These are phyloP conservation scores for Mucor indicus DNA, from an alignment of 371 early-diverging fungal species.

Conservation along the genomic window DNA sequence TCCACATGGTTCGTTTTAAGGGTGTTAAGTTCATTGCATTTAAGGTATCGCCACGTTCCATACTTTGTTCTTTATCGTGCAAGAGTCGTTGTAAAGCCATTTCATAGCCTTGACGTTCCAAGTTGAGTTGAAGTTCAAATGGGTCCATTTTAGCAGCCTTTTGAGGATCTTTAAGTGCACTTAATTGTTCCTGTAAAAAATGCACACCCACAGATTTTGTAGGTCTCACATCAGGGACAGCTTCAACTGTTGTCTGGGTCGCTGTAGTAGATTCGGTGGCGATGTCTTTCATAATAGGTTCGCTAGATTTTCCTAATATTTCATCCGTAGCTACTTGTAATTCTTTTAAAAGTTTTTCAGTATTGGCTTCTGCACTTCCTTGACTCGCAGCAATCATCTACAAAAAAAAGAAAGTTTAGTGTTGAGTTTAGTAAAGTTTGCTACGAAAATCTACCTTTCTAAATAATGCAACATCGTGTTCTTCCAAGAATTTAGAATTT, in stretches of 20 bases:
- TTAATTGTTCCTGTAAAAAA: constrained; percentile 72
- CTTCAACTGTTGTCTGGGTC: constrained; percentile 2
- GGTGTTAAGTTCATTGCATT: constrained; percentile 51
- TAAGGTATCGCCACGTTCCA: constrained; percentile 58
- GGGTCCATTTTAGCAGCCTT: constrained; percentile 46
- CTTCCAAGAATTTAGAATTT: constrained; percentile 37
- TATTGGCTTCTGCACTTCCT: constrained; percentile 15
- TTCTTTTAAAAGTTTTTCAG: constrained; percentile 25
- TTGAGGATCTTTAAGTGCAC: constrained; percentile 47
- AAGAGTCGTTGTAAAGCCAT: constrained; percentile 74
- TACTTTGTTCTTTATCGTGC: constrained; percentile 49
- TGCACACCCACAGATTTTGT: constrained; percentile 71
- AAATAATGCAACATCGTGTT: constrained; percentile 42
- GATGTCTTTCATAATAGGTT: constrained; percentile 13
- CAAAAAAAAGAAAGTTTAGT: not conserved
- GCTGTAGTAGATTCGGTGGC: not conserved
- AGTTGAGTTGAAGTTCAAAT: constrained; percentile 75
- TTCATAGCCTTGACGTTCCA: constrained; percentile 83
- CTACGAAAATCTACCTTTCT: constrained; percentile 28
- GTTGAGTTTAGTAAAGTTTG: too few species aligned
- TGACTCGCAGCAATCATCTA: constrained; percentile 30
- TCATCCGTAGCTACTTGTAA: constrained; percentile 28
- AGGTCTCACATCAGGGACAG: constrained; percentile 36
- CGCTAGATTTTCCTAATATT: constrained; percentile 19
- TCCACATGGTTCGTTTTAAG: constrained; percentile 58